A percentile compares a stretch with the other conserved stretches of the same genome.
Evolutionary conservation across 805 yeast species (phyloP).

Genomic region (Pichia nakasei): DNA sequence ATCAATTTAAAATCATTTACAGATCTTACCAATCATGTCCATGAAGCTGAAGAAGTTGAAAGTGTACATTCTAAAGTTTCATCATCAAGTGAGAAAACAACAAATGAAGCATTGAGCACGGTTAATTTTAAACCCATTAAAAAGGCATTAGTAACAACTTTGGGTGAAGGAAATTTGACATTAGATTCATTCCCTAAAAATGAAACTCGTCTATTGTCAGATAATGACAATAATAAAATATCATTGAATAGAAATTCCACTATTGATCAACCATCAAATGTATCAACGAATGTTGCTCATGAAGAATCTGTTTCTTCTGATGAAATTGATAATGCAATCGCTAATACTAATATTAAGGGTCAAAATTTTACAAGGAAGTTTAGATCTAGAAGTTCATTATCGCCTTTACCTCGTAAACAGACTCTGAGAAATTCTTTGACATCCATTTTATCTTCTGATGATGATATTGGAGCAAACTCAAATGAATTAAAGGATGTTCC

Average conservation of each 20-base stretch:
- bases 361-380: not conserved
- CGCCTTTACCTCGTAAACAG: constrained; percentile 3
- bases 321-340: not conserved
- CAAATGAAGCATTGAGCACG: constrained; percentile 14
- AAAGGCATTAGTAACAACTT: constrained; percentile 36
- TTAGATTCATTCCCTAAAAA: constrained; percentile 25
- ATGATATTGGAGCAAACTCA: constrained; percentile 11
- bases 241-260: not conserved
- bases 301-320: too few species aligned
- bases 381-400: not conserved
- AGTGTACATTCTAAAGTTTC: constrained; percentile 9
- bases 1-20: constrained; percentile 21
- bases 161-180: constrained; percentile 41
- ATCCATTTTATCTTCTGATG: not conserved
- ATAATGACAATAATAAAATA: not conserved
- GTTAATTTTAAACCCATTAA: constrained; percentile 41
- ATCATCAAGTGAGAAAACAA: not conserved
- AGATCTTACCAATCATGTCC: constrained; percentile 4
- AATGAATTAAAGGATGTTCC: not conserved
- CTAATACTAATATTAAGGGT: not conserved
- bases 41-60: not conserved
- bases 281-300: not conserved
- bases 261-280: too few species aligned
- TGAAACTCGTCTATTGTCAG: constrained; percentile 1
- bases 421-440: constrained; percentile 4